Base-by-base conservation (phyloP, 768 basidiomycete species). In the Amanita muscaria region DNA sequence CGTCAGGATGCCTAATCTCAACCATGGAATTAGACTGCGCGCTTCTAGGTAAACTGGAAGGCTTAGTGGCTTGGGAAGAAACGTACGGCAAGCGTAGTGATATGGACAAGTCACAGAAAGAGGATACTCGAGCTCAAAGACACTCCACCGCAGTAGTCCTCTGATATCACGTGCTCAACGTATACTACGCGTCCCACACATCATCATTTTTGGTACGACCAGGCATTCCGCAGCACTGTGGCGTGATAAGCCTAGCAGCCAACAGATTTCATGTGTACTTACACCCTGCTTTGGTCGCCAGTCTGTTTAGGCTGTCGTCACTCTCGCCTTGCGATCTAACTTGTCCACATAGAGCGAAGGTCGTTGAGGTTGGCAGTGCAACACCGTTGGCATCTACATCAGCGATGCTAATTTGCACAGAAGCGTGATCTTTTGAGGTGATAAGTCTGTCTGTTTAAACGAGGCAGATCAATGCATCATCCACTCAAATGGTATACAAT, bases 371-470 rank as follows among this genome's bases (percentile, higher is more conserved):
- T 61, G 22, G 23, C 55, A 86, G 65, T 12, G 88, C 88, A 56
- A 77, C 78, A 62, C 92, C 93, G 42, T 78, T 79, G 54, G 83
- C 79, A 61, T 98, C 93, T 59, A 99, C 96, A 59, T 98, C 94
- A 49, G 76, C 86, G 56, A 99, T 75, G 68, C 81, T 86, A 66
- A 99, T 83, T 65, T 99, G 96, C 60, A 99, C 92, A 24, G 93
- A 96, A 27, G 96, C 94, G 64, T 98, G 90, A 70, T 99, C 96
- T 73, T 98, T 98, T 57, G 94, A 88, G 53, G 87, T 97, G 71
- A 99, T 97, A 60, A 99, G 75, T 55, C 94, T 91, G 80, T 93
- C 92, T 96, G 48, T 91, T 80, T 92, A 91, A 93, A 48, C 36
- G 25, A n/a, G n/a, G n/a, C n/a, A n/a, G 11, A 19, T 6, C 18